Percentiles rank a stretch among this genome's conserved stretches.
These are phyloP conservation scores for Hibiscus tridactylites DNA, from an alignment of 345 rosid genomes.

Conservation along the genomic window DNA sequence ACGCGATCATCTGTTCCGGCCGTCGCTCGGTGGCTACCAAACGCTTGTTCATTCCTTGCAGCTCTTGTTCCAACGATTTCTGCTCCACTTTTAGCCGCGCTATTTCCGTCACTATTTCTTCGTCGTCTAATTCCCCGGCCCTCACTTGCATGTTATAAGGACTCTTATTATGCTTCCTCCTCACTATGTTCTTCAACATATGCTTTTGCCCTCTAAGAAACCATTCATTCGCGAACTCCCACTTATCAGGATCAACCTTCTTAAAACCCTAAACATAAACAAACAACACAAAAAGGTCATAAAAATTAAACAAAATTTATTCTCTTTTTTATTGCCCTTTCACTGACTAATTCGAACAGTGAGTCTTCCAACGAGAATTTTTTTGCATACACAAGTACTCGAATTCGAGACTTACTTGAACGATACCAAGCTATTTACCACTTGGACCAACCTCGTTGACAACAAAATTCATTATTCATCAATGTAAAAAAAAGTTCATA, in stretches of 20 bases:
- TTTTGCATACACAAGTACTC: no score
- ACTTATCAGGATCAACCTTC: constrained; percentile 84
- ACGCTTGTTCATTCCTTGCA: constrained; percentile 60
- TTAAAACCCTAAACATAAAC: constrained; percentile 58
- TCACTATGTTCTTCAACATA: constrained; percentile 54
- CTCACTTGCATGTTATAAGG: constrained; percentile 15
- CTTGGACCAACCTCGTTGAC: no score
- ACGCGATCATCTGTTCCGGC: constrained; percentile 89
- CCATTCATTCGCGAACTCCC: constrained; percentile 96
- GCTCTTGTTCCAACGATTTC: constrained; percentile 45
- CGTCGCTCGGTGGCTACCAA: constrained; percentile 77
- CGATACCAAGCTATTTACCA: no score
- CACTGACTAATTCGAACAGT: no score
- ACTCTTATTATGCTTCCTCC: constrained; percentile 62
- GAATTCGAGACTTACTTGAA: no score
- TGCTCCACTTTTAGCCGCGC: constrained; percentile 72
- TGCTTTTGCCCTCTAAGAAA: constrained; percentile 80
- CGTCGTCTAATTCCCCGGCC: constrained; percentile 43
- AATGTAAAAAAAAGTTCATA: not conserved
- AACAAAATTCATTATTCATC: no score
- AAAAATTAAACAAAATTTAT: no score
- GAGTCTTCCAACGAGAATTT: no score
- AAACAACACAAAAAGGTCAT: not conserved
- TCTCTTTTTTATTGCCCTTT: no score
- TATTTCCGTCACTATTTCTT: constrained; percentile 61